These are phyloP conservation scores for Trichoderma simmonsii DNA, from an alignment of 2,329 filamentous ascomycete species.

Conservation along the genomic window DNA sequence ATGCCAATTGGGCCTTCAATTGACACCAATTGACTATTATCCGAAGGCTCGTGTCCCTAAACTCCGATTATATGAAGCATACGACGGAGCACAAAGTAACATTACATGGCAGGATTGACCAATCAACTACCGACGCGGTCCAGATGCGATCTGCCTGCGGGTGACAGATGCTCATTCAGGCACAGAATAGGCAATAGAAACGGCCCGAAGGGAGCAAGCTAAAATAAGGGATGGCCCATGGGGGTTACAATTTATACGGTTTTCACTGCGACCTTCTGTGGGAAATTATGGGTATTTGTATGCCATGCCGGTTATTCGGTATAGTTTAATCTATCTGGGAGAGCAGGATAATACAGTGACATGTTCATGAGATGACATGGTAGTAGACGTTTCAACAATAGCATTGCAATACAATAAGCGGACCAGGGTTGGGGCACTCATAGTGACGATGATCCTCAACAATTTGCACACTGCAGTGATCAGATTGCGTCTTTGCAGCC, in stretches of 20 bases:
- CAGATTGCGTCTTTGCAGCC: not conserved
- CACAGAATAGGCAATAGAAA: not conserved
- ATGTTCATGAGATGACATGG: not conserved
- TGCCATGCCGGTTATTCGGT: not conserved
- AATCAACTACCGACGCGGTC: not conserved
- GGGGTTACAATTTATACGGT: not conserved
- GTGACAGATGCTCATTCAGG: not conserved
- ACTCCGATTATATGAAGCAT: not conserved
- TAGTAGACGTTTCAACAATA: not conserved
- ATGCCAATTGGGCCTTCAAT: not conserved
- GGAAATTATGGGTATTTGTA: not conserved
- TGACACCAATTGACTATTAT: not conserved
- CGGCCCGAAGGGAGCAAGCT: conserved; percentile 1
- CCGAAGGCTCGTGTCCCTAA: not conserved
- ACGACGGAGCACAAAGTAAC: not conserved
- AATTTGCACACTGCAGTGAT: not conserved
- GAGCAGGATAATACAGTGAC: not conserved
- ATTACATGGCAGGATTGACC: not conserved
- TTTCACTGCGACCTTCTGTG: not conserved
- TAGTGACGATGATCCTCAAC: not conserved
- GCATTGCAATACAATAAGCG: not conserved
- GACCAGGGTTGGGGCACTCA: not conserved
- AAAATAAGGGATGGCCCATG: not conserved
- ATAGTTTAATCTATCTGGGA: not conserved
- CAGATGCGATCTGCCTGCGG: not conserved